These are phyloP conservation scores for Aspergillus costaricaensis DNA, from an alignment of 2,329 filamentous ascomycete genomes.

Conservation along the genomic window DNA sequence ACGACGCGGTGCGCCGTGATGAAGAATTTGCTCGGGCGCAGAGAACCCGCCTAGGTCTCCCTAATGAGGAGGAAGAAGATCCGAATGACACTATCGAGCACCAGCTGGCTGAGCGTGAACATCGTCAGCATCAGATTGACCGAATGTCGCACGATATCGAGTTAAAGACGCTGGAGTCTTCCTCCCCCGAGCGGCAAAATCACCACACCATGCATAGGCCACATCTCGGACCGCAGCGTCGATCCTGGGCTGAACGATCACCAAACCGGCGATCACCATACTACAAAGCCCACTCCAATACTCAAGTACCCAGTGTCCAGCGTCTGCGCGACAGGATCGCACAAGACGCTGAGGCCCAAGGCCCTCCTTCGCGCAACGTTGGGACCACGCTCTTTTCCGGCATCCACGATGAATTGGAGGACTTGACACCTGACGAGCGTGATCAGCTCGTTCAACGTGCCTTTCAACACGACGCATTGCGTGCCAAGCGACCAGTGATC, in stretches of 20 bases:
- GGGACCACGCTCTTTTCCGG: constrained; percentile 82
- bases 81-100: constrained; percentile 49
- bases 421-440: constrained; percentile 85
- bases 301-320: constrained; percentile 34
- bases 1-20: constrained; percentile 89
- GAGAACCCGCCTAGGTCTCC: constrained; percentile 66
- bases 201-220: constrained; percentile 18
- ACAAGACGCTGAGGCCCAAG: constrained; percentile 70
- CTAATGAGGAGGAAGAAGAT: constrained; percentile 46
- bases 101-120: constrained; percentile 49
- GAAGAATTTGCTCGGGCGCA: constrained; percentile 83
- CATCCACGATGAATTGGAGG: constrained; percentile 90
- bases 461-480: constrained; percentile 85
- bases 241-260: constrained; percentile 49
- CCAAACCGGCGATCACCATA: constrained; percentile 44
- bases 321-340: constrained; percentile 40
- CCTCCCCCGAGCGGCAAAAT: constrained; percentile 21
- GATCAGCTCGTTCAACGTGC: constrained; percentile 82
- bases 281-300: constrained; percentile 40
- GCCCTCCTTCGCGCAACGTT: constrained; percentile 56
- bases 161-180: constrained; percentile 41
- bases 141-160: constrained; percentile 53
- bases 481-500: constrained; percentile 80
- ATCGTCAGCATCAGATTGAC: constrained; percentile 40
- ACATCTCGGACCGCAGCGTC: constrained; percentile 31